phyloP scores from a whole-genome alignment of 352 stramenopile genomes.

The Pythium periplocum region DNA sequence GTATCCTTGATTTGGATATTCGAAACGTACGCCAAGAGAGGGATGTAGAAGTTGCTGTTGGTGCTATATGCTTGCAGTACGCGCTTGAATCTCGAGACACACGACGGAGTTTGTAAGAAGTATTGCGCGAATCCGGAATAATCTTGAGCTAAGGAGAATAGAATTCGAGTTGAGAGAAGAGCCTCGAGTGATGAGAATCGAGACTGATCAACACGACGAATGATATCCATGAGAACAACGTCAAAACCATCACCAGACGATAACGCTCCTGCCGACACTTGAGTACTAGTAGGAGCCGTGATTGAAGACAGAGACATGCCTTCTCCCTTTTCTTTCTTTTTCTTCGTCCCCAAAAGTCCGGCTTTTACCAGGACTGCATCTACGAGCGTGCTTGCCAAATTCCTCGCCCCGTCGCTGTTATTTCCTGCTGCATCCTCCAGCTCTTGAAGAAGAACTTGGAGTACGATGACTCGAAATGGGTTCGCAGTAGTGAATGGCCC shows the following conservation, averaged over 20 bases:
- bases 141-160: conserved; percentile 55
- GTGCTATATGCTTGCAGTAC: conserved; percentile 38
- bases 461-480: conserved; percentile 14
- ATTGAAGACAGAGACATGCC: too few species aligned
- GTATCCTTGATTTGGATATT: conserved; percentile 53
- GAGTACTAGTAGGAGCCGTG: too few species aligned
- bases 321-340: too few species aligned
- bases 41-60: conserved; percentile 46
- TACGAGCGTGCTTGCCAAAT: too few species aligned
- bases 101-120: conserved; percentile 25
- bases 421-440: conserved; percentile 4
- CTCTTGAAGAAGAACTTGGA: conserved; percentile 20
- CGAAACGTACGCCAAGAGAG: conserved; percentile 56
- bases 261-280: too few species aligned
- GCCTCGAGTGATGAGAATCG: conserved; percentile 32
- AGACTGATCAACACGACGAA: conserved; percentile 26
- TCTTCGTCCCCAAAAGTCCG: too few species aligned
- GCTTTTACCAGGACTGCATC: too few species aligned
- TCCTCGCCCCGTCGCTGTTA: neutral
- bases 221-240: conserved; percentile 47
- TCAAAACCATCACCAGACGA: conserved; percentile 17
- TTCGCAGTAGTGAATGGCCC: conserved; percentile 4
- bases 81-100: conserved; percentile 36
- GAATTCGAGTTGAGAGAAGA: conserved; percentile 37
- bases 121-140: conserved; percentile 43